Base-by-base conservation (phyloP, 768 basidiomycete genomes). In the Hygrocybe punicea region DNA sequence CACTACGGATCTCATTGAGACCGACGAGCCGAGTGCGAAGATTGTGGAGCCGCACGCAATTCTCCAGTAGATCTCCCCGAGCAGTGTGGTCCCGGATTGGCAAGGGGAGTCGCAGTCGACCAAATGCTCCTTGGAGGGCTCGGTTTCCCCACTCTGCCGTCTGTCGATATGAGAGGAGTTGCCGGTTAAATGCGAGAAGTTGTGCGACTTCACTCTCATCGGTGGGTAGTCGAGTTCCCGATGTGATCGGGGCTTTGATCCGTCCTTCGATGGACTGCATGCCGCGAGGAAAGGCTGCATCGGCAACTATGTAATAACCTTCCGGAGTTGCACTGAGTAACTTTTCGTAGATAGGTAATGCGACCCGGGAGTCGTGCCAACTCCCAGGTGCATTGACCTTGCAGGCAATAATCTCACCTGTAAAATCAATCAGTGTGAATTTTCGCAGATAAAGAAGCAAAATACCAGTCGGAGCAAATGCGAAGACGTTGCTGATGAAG, bases 111-210 rank as follows among this genome's bases (percentile, higher is more conserved):
- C 71, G 65, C 11, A 83, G 68, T 1, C 71, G 62, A 6, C 80
- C 76, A 69, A 80, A 82, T 1, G 75, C 75, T 14, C 76, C 77
- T 58, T 80, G 79, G 7, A 82, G 50, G 7, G 66, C 56, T 1
- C 68, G 66, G 71, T 76, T 81, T 0, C 80, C 80, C 81, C 79
- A 83, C 60, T 82, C 79, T 9, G 78, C 78, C 0, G 79, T 76
- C 62, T 83, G 80, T 2, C 72, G 60, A 58, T 66, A 80, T 3
- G 76, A 78, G 0, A 81, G 62, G 0, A 81, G 68, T 55, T 81
- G 63, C 0, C 64, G 48, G 61, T 81, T 68, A 54, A 70, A 73
- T 7, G 48, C 62, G 21, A 74, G 49, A 0, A 60, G 16, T 21
- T 65, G 58, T 3, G 63, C 61, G 7, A 65, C 61, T 17, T 70